Evolutionary conservation across 2,329 filamentous ascomycete genomes (phyloP), one percentile per base, ranked within the genome.

Genomic region (Fusarium ramigenum): DNA sequence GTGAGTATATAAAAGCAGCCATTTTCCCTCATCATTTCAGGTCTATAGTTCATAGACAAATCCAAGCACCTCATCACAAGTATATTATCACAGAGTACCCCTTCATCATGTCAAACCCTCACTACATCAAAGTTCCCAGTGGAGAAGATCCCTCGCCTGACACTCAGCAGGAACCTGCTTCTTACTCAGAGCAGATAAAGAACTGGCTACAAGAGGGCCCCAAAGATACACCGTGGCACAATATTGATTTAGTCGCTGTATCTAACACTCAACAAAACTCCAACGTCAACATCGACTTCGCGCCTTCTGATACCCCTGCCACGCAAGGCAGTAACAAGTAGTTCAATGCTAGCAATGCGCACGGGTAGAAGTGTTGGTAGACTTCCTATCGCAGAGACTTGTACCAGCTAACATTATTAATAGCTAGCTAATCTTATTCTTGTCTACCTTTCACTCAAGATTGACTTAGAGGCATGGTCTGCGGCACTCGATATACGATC

Each of bases 181-280:
- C 11, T 0, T 21, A 19, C 3, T 53, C 69, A 14, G 49, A 54
- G 4, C 54, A 19, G 4, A 37, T 66, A 10, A 70, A 9, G 19
- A 47, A 32, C 11, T 76, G 65, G 65, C 14, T 75, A 18, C 30
- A 1, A 23, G 54, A 76, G 53, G 15, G 5, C 5, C 34, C 4
- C 0, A 52, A 52, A 9, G 39, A 70, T 4, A 63, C 32, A 32
- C 75, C 74, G 1, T 77, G 59, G 58, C 2, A 75, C 4, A 16
- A 16, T 3, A 9, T 54, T 16, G 37, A 4, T 14, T 63, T 30
- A 5, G 10, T 75, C 30, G 10, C 23, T 21, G 1, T 1, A 9
- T 30, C 39, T 7, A 6, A 25, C 19, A 25, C 10, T 0, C 39
- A 69, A 16, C 2, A 19, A 2, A 15, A 18, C 19, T 4, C 25